phyloP scores from a whole-genome alignment of 768 basidiomycete genomes.

The Clathrus columnatus region DNA sequence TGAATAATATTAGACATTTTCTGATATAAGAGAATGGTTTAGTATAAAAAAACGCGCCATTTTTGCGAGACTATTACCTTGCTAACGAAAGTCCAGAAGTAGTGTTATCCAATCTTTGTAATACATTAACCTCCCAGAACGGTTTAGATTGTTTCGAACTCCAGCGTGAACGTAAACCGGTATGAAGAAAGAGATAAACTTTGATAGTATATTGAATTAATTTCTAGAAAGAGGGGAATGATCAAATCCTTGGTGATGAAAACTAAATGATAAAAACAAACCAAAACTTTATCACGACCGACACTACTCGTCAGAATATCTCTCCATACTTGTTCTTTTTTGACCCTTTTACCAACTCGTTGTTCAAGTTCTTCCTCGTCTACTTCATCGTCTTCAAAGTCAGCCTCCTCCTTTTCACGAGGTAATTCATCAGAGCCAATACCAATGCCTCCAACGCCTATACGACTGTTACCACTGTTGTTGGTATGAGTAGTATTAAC shows the following conservation, averaged over 20 bases:
- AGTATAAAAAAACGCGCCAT: background rate
- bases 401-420: constrained; percentile 13
- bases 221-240: constrained; percentile 45
- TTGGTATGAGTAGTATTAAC: background rate
- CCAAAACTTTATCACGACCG: constrained; percentile 80
- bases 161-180: constrained; percentile 1
- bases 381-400: constrained; percentile 19
- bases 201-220: constrained; percentile 76
- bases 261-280: constrained; percentile 30
- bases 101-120: constrained; percentile 51
- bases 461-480: constrained; percentile 13
- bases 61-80: constrained; percentile 37
- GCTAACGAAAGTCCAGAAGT: constrained; percentile 65
- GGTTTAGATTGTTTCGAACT: constrained; percentile 25
- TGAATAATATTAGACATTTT: constrained; percentile 74
- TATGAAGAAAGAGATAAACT: constrained; percentile 63
- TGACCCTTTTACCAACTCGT: constrained; percentile 37
- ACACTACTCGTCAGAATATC: constrained; percentile 70
- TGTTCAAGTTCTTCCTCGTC: constrained; percentile 43
- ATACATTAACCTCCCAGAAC: constrained; percentile 48
- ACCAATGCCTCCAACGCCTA: background rate
- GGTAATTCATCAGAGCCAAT: constrained; percentile 32
- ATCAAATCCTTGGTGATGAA: background rate
- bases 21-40: constrained; percentile 28
- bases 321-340: constrained; percentile 65